phyloP scores from a whole-genome alignment of 768 basidiomycete species.

The Suillus weaverae region DNA sequence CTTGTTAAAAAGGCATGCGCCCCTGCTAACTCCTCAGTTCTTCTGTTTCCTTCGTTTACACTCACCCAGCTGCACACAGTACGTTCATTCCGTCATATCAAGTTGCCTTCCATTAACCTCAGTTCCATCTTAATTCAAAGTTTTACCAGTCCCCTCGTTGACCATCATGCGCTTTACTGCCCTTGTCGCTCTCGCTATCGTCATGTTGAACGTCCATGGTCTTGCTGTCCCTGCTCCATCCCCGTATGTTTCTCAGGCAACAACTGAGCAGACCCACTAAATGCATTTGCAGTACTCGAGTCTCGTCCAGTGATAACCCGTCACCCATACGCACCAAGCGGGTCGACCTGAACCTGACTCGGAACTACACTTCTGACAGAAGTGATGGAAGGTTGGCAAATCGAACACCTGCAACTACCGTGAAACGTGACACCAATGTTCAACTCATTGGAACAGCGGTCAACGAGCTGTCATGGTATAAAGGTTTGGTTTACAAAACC shows the following conservation, averaged over 20 bases:
- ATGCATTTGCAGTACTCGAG: neutral
- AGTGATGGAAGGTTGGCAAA: neutral
- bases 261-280: neutral
- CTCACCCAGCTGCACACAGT: neutral
- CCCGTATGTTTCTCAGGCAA: neutral
- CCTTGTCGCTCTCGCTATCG: neutral
- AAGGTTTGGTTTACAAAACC: neutral
- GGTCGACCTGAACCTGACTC: neutral
- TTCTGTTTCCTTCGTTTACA: neutral
- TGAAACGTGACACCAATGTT: neutral
- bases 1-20: neutral
- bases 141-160: neutral
- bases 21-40: neutral
- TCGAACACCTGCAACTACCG: neutral
- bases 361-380: neutral
- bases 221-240: neutral
- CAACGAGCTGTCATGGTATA: neutral
- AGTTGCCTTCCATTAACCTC: neutral
- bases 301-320: neutral
- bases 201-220: neutral
- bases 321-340: neutral
- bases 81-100: neutral
- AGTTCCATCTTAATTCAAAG: neutral
- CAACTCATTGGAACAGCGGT: neutral
- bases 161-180: neutral